Conservation (phyloP, 805 yeast species). For the Candida coquimbonensis region DNA sequence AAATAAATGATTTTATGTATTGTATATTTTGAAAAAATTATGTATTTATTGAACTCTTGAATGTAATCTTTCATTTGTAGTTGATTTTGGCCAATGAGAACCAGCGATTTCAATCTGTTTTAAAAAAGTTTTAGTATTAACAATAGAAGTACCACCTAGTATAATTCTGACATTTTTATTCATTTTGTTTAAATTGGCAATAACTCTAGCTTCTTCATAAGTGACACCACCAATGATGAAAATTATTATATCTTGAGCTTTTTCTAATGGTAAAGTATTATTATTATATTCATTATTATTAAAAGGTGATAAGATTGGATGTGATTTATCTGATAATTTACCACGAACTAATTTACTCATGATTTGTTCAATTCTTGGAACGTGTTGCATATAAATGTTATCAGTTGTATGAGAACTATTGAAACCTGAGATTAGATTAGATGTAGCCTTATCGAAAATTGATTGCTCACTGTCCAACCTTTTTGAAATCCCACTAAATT, state of each 20-base stretch:
- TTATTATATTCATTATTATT: slow-evolving; percentile 11
- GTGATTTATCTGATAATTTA: slow-evolving; percentile 27
- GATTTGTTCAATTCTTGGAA: slow-evolving; percentile 55
- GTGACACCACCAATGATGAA: slow-evolving; percentile 86
- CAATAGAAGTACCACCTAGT: slow-evolving; percentile 73
- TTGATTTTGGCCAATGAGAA: slow-evolving; percentile 28
- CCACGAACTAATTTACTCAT: slow-evolving; percentile 30
- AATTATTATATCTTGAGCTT: slow-evolving; percentile 60
- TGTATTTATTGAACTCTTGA: slow-evolving; percentile 3
- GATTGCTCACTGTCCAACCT: slow-evolving; percentile 32
- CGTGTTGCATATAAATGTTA: slow-evolving; percentile 86
- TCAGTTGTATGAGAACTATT: slow-evolving; percentile 37
- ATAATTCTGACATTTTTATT: slow-evolving; percentile 54
- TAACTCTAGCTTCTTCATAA: slow-evolving; percentile 82
- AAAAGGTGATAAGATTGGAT: slow-evolving; percentile 37
- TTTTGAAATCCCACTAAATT: slow-evolving; percentile 35
- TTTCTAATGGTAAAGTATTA: slow-evolving; percentile 21
- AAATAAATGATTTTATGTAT: slow-evolving; percentile 1
- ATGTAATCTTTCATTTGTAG: slow-evolving; percentile 9
- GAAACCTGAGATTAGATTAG: slow-evolving; percentile 27
- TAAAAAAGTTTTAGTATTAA: slow-evolving; percentile 35
- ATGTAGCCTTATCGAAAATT: slow-evolving; percentile 23
- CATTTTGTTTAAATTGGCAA: slow-evolving; percentile 59
- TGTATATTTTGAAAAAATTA: background rate
- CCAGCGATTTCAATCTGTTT: slow-evolving; percentile 30